A percentile compares a stretch with the other conserved stretches of the same genome.
Conservation (phyloP, 345 rosid species). For the Clarkia xantiana region DNA sequence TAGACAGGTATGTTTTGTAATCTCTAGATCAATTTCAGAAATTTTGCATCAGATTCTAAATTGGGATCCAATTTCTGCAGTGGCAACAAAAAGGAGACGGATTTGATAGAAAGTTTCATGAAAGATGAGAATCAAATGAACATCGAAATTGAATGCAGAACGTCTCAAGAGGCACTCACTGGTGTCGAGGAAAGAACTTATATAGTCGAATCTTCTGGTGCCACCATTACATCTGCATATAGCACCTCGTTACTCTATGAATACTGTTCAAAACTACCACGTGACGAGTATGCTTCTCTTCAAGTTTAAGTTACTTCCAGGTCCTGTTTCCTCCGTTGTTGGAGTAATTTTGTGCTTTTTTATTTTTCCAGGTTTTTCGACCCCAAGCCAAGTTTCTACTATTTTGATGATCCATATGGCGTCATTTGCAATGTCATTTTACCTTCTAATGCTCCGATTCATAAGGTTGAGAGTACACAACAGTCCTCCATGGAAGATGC, state of each 20-base stretch:
- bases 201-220: conserved; percentile 62
- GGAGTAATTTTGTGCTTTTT: conserved; percentile 3
- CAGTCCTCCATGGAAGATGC: conserved; percentile 64
- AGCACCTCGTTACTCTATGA: conserved; percentile 66
- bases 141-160: conserved; percentile 52
- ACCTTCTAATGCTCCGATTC: conserved; percentile 77
- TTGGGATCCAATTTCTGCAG: conserved; percentile 32
- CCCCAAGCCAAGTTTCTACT: conserved; percentile 66
- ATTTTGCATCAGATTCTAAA: not conserved
- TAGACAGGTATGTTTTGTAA: conserved; percentile 46
- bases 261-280: conserved; percentile 84
- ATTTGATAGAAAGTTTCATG: conserved; percentile 45
- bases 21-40: conserved; percentile 1
- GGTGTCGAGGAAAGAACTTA: conserved; percentile 40
- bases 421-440: conserved; percentile 55
- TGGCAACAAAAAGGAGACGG: conserved; percentile 53
- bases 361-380: conserved; percentile 49
- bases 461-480: conserved; percentile 39
- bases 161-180: conserved; percentile 38
- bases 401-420: conserved; percentile 56
- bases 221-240: conserved; percentile 63
- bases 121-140: conserved; percentile 55
- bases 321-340: too few relatives aligned
- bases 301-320: not conserved
- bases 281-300: conserved; percentile 54